Percentiles rank a stretch among this genome's conserved stretches.
Conservation (phyloP, 1,284 basidiomycete genomes). For the Trichosporon faecale region DNA sequence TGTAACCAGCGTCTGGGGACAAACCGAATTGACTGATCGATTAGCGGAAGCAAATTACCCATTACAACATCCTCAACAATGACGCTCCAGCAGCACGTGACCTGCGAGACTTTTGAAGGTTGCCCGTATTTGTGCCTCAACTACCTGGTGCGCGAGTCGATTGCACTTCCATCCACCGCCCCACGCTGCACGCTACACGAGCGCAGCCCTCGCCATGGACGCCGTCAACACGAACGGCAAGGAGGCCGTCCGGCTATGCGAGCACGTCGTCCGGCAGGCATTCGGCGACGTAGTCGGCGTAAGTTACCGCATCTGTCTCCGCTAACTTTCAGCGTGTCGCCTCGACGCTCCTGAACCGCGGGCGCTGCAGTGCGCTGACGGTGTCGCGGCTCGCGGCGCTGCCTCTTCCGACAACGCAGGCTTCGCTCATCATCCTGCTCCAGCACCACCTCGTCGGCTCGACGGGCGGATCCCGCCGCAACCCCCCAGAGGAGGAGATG, state of each 20-base stretch:
- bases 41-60: background rate
- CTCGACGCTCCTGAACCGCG: constrained; percentile 75
- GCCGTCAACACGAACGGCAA: constrained; percentile 40
- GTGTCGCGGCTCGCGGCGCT: constrained; percentile 64
- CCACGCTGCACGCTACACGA: background rate
- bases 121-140: background rate
- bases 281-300: constrained; percentile 50
- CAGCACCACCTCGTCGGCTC: constrained; percentile 92
- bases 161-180: background rate
- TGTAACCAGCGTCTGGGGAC: background rate
- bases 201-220: constrained; percentile 19
- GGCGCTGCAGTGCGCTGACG: constrained; percentile 67
- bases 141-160: background rate
- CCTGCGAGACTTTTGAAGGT: background rate
- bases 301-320: constrained; percentile 17
- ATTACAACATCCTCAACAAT: background rate
- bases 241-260: constrained; percentile 52
- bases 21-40: background rate
- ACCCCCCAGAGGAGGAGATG: constrained; percentile 66
- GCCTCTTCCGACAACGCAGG: constrained; percentile 60
- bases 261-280: constrained; percentile 48
- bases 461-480: constrained; percentile 56
- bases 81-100: background rate
- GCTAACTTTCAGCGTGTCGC: constrained; percentile 63
- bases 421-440: constrained; percentile 74